phyloP scores from a whole-genome alignment of 2,329 filamentous ascomycete genomes.

The Monosporascus sp. region DNA sequence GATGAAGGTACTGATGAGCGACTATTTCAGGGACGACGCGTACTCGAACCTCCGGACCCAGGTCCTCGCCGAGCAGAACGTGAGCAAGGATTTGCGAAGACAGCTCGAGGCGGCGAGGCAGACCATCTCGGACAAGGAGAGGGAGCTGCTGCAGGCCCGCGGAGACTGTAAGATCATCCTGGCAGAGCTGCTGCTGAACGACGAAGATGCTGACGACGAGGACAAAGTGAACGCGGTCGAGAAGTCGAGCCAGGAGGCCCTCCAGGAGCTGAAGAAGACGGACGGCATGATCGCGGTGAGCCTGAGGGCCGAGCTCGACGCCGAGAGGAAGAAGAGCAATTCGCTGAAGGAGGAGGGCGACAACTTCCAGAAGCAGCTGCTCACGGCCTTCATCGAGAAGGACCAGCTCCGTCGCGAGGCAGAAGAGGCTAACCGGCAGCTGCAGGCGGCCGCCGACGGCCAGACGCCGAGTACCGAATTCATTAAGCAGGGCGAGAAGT shows the following conservation, averaged over 20 bases:
- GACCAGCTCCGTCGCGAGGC: conserved; percentile 53
- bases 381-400: conserved; percentile 55
- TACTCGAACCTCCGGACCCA: conserved; percentile 47
- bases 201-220: conserved; percentile 20
- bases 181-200: conserved; percentile 11
- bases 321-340: conserved; percentile 46
- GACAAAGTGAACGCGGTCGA: conserved; percentile 45
- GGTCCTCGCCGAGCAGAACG: conserved; percentile 44
- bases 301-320: conserved; percentile 52
- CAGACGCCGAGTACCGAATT: conserved; percentile 25
- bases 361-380: conserved; percentile 53
- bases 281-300: conserved; percentile 55
- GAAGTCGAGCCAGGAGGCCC: conserved; percentile 48
- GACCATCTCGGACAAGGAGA: conserved; percentile 47
- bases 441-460: conserved; percentile 31
- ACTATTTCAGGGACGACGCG: conserved; percentile 46
- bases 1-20: conserved; percentile 38
- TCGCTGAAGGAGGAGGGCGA: conserved; percentile 47
- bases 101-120: conserved; percentile 37
- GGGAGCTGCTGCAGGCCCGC: conserved; percentile 48
- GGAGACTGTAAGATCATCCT: conserved; percentile 43
- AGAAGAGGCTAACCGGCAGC: conserved; percentile 39
- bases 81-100: conserved; percentile 36
- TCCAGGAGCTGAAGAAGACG: conserved; percentile 54
- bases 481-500: conserved; percentile 42